These are phyloP conservation scores for Effrenium voratum DNA, from an alignment of 73 alveolate genomes.

Conservation along the genomic window DNA sequence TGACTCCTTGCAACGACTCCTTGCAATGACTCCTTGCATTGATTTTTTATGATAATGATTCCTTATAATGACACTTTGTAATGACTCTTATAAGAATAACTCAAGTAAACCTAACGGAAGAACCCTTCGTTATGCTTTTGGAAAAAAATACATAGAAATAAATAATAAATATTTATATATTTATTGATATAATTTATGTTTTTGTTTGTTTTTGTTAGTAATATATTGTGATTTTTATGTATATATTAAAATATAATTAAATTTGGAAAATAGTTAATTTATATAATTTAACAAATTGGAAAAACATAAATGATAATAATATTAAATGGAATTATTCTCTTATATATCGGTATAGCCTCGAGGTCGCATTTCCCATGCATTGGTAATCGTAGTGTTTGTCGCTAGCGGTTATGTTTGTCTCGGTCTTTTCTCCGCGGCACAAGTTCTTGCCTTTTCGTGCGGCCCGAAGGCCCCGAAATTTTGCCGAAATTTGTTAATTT, in stretches of 20 bases:
- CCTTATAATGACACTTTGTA: neutral
- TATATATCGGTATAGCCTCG: too few species aligned
- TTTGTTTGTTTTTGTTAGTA: neutral
- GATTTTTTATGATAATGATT: neutral
- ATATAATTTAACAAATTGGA: neutral
- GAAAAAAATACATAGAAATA: neutral
- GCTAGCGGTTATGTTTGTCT: too few species aligned
- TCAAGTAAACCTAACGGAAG: neutral
- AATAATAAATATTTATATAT: neutral
- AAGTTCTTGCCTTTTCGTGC: too few species aligned
- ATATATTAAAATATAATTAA: neutral
- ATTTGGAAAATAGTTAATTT: neutral
- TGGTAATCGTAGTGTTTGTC: too few species aligned
- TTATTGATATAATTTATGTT: neutral
- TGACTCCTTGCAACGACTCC: neutral
- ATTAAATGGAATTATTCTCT: too few species aligned
- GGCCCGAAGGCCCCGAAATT: too few species aligned
- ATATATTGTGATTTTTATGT: neutral
- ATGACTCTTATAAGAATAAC: neutral
- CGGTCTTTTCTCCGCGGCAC: too few species aligned
- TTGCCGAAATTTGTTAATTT: too few species aligned
- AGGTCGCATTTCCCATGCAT: too few species aligned
- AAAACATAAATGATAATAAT: too few species aligned
- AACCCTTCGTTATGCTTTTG: neutral
- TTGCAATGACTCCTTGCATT: neutral